phyloP scores from a whole-genome alignment of 2,329 filamentous ascomycete genomes.

The Nigrospora oryzae region DNA sequence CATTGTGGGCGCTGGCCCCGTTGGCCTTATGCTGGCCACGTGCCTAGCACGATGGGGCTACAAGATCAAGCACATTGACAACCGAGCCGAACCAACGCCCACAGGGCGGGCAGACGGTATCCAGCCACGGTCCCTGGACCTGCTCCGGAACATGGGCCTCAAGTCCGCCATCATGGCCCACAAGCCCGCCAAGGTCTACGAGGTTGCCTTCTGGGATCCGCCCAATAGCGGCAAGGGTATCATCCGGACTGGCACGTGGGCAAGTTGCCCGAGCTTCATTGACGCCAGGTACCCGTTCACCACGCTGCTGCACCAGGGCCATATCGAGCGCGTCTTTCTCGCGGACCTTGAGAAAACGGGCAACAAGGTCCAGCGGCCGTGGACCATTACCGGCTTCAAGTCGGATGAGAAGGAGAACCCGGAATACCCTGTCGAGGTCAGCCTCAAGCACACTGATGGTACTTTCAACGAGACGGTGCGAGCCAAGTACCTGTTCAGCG shows the following conservation, averaged over 20 bases:
- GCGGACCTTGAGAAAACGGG: conserved; percentile 55
- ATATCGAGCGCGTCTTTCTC: conserved; percentile 64
- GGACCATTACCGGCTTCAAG: conserved; percentile 53
- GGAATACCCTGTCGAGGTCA: conserved; percentile 73
- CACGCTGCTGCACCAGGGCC: conserved; percentile 62
- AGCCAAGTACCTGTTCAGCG: conserved; percentile 64
- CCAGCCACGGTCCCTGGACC: conserved; percentile 79
- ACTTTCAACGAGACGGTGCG: conserved; percentile 57
- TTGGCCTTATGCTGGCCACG: conserved; percentile 79
- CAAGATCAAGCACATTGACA: conserved; percentile 91
- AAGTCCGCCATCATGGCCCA: conserved; percentile 84
- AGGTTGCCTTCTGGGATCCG: conserved; percentile 68
- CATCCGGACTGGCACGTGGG: conserved; percentile 65
- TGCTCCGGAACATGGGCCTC: conserved; percentile 81
- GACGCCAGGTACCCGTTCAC: conserved; percentile 65
- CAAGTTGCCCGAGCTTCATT: conserved; percentile 79
- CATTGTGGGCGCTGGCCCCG: conserved; percentile 82
- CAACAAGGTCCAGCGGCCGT: conserved; percentile 53
- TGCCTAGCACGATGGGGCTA: conserved; percentile 90
- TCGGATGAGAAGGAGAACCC: conserved; percentile 46
- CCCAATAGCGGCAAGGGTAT: conserved; percentile 47
- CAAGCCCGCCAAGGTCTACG: conserved; percentile 77
- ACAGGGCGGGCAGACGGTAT: conserved; percentile 89
- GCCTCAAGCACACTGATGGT: conserved; percentile 69
- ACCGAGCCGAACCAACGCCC: conserved; percentile 72